Percentiles rank a stretch among this genome's conserved stretches.
Conservation (phyloP, 176 grass and related monocot species). For the Sorghum bicolor region DNA sequence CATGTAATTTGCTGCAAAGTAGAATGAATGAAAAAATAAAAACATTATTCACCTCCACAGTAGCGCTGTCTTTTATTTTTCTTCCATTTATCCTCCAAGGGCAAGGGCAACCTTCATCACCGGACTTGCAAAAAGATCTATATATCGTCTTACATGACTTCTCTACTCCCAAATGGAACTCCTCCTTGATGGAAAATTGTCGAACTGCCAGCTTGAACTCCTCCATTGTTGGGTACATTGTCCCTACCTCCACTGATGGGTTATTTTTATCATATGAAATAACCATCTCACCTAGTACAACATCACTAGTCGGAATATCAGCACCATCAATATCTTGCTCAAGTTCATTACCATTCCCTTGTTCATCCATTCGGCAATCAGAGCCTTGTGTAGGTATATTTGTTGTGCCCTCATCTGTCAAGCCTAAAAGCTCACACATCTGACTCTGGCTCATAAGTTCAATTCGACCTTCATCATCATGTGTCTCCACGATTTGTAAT, state of each 20-base stretch:
- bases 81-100: neutral
- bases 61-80: fast-evolving
- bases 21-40: too few relatives aligned
- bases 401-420: too few relatives aligned
- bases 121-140: neutral
- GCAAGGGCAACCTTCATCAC: neutral
- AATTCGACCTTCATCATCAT: neutral
- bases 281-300: too few relatives aligned
- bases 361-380: too few relatives aligned
- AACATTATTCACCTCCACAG: neutral
- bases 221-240: neutral
- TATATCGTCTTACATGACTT: neutral
- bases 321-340: too few relatives aligned
- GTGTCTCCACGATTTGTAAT: neutral
- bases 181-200: neutral
- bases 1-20: too few relatives aligned
- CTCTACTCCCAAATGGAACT: neutral
- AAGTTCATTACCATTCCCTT: too few relatives aligned
- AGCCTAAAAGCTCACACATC: too few relatives aligned
- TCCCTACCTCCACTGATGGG: too few relatives aligned
- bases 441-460: neutral
- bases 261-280: too few relatives aligned
- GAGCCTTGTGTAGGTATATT: too few relatives aligned
- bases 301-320: too few relatives aligned
- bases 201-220: neutral